Conservation (phyloP, 2,329 filamentous ascomycete genomes). For the Dactylellina leptospora region DNA sequence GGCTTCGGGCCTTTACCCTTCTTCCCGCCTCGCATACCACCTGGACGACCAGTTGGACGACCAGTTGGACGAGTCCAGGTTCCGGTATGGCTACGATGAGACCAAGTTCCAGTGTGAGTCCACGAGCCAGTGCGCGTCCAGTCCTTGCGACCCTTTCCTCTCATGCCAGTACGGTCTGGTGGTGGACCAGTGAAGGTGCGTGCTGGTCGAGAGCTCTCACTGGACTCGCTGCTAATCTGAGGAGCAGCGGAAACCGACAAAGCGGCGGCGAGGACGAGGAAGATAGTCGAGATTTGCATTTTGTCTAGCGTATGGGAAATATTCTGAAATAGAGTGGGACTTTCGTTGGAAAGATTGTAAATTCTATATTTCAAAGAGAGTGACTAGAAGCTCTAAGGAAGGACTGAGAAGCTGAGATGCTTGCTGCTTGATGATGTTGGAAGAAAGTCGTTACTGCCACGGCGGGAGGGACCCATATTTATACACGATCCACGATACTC, state of each 20-base stretch:
- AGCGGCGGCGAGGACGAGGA: constrained; percentile 30
- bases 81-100: no score
- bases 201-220: no score
- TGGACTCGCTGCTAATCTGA: no score
- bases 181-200: no score
- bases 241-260: constrained; percentile 26
- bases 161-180: neutral
- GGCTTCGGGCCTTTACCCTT: no score
- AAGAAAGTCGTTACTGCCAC: neutral
- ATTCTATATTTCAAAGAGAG: constrained; percentile 14
- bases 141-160: no score
- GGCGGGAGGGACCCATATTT: constrained; percentile 23
- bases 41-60: no score
- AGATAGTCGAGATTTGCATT: constrained; percentile 35
- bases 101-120: neutral
- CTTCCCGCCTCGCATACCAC: no score
- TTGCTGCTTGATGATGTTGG: constrained; percentile 38
- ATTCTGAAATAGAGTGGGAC: constrained; percentile 18
- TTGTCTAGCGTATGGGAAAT: constrained; percentile 4
- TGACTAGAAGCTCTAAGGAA: constrained; percentile 38
- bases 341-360: constrained; percentile 15
- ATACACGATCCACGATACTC: constrained; percentile 20
- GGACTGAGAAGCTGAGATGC: constrained; percentile 41
- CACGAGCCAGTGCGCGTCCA: neutral
- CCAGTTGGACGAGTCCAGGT: neutral